Base-by-base conservation (phyloP, 768 basidiomycete species). In the Phylloporus sp. region DNA sequence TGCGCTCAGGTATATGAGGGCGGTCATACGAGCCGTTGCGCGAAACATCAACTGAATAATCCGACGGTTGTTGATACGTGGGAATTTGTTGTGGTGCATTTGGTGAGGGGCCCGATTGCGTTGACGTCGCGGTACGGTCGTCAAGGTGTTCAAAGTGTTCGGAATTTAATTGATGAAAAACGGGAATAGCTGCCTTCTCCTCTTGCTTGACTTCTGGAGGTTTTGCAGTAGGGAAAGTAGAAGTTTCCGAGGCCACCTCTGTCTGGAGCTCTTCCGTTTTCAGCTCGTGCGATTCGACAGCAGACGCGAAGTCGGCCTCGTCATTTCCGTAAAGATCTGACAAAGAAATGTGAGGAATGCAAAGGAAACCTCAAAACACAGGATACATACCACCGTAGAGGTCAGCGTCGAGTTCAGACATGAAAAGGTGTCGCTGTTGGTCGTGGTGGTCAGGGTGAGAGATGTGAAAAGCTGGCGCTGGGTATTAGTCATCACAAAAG, bases 331-430 rank as follows among this genome's bases (percentile, higher is more conserved):
- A 91, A 42, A 90, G 80, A 66, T 88, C 87, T 89, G 45, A 1
- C 52, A 16, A 20, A 28, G 9, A 47, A 15, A n/a, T 13, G 32
- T 49, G 28, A 54, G 47, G 26, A 34, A 12, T 1, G 7, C 5
- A 2, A 2, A 35, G 1, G 4, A 8, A 5, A 10, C 10, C n/a
- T n/a, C 1, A 7, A 5, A 4, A 36, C 22, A 11, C 2, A 7
- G 20, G 13, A 44, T 2, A 22, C 83, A 50, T 66, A 89, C 91
- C 91, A 63, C 90, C 89, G 63, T 94, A 94, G 47, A 93, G 79
- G 69, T 93, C 91, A 72, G 88, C 88, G 69, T 92, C 88, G 69
- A 89, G 85, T 73, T 89, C 88, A 56, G 85, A 83, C 87, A 87
- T 87, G 49, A 35, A 45, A 46, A 49, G 38, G 29, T 42, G 51